Conservation (phyloP, 257 asterid species). For the Scutellaria baicalensis region DNA sequence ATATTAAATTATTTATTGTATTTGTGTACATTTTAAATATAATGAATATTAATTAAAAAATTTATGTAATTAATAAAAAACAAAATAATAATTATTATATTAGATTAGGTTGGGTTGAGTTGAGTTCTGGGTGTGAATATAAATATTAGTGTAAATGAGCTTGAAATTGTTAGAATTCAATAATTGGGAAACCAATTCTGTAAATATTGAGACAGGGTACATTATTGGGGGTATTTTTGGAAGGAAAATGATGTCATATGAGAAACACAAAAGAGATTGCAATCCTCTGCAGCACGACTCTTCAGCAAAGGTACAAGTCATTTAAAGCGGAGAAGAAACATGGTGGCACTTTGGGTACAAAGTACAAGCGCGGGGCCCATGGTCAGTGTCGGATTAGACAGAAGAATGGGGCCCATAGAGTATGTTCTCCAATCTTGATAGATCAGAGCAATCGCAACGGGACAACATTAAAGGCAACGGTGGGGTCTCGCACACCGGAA, state of each 20-base stretch:
- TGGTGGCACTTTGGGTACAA: conserved; percentile 6
- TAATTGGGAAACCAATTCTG: too few species aligned
- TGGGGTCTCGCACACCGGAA: conserved; percentile 27
- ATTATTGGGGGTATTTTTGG: neutral
- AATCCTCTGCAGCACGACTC: conserved; percentile 7
- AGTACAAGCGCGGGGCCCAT: conserved; percentile 19
- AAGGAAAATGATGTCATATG: neutral
- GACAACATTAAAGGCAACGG: neutral
- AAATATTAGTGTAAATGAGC: too few species aligned
- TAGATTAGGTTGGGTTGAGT: too few species aligned
- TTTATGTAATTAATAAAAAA: too few species aligned
- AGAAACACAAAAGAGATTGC: neutral
- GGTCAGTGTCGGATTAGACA: conserved; percentile 12
- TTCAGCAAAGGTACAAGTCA: conserved; percentile 16
- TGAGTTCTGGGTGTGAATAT: too few species aligned
- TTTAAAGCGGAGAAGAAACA: conserved; percentile 3
- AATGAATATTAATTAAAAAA: too few species aligned
- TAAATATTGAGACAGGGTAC: too few species aligned
- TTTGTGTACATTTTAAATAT: too few species aligned
- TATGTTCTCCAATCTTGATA: conserved; percentile 6
- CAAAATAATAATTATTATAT: too few species aligned
- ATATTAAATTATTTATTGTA: too few species aligned
- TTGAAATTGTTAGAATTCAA: too few species aligned
- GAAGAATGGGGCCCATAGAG: conserved; percentile 9
- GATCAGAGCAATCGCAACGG: conserved; percentile 10